phyloP scores from a whole-genome alignment of 371 early-diverging fungal species.

The Mortierella sp. region DNA sequence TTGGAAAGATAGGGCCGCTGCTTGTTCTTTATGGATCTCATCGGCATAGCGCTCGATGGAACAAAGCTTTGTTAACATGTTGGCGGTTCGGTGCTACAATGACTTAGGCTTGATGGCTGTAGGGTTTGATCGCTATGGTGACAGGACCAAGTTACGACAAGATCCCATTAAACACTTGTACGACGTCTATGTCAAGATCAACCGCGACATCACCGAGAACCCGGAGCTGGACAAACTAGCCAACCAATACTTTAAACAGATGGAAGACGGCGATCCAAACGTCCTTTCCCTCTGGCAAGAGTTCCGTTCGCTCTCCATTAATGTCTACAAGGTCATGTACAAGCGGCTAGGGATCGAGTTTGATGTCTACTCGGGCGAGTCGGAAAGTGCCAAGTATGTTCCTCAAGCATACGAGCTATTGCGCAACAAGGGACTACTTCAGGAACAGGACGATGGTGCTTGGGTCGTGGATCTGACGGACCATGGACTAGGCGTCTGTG shows the following conservation, averaged over 20 bases:
- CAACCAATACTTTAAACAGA: conserved; percentile 95
- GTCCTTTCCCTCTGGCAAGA: conserved; percentile 90
- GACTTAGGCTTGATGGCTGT: conserved; percentile 97
- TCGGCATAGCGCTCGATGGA: too few species aligned
- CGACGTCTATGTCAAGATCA: conserved; percentile 96
- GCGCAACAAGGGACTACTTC: conserved; percentile 71
- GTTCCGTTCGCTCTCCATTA: conserved; percentile 95
- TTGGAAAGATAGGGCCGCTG: too few species aligned
- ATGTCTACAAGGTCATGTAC: conserved; percentile 95
- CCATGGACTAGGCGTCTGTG: conserved; percentile 78
- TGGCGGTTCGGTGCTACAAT: too few species aligned
- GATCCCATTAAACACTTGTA: conserved; percentile 97
- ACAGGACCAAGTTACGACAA: conserved; percentile 76
- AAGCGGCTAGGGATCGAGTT: conserved; percentile 94
- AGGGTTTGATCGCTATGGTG: conserved; percentile 90
- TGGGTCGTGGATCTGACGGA: conserved; percentile 78
- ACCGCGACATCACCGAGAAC: too few species aligned
- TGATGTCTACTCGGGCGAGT: conserved; percentile 99
- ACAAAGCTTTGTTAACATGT: too few species aligned
- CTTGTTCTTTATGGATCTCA: too few species aligned
- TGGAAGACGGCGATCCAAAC: conserved; percentile 97
- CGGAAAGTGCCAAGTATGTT: conserved; percentile 82
- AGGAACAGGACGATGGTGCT: conserved; percentile 70
- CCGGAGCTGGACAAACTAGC: too few species aligned
- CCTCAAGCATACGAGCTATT: conserved; percentile 79